phyloP scores from a whole-genome alignment of 2,329 filamentous ascomycete species.

The Ciborinia camelliae region DNA sequence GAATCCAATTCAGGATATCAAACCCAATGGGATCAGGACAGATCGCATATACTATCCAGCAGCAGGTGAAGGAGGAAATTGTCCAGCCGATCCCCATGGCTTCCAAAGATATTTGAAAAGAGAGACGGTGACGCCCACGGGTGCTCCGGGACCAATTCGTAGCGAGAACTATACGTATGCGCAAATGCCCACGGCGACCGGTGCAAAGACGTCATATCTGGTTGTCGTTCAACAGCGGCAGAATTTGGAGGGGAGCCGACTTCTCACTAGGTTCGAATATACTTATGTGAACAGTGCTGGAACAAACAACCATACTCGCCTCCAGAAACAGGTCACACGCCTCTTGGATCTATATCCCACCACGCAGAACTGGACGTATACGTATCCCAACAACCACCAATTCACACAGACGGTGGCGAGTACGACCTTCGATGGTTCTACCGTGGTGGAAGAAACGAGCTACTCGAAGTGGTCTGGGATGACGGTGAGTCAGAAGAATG shows the following conservation, averaged over 20 bases:
- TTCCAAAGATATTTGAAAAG: conserved; percentile 13
- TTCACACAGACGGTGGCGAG: neutral
- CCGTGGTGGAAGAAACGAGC: neutral
- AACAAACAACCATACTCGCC: conserved; percentile 5
- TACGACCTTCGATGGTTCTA: conserved; percentile 8
- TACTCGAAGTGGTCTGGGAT: conserved; percentile 12
- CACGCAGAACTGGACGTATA: conserved; percentile 7
- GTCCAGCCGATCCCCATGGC: conserved; percentile 11
- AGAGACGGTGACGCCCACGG: conserved; percentile 5
- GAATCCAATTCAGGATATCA: conserved; percentile 5
- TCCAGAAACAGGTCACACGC: conserved; percentile 3
- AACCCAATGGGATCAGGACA: conserved; percentile 3
- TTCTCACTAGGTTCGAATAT: conserved; percentile 1
- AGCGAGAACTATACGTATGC: conserved; percentile 9
- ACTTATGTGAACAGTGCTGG: conserved; percentile 6
- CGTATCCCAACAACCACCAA: neutral
- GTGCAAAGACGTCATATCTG: neutral
- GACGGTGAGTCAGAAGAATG: neutral
- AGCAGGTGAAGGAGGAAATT: neutral
- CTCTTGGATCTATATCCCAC: conserved; percentile 4
- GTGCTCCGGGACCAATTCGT: neutral
- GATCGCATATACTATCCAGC: conserved; percentile 12
- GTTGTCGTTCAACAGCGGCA: neutral
- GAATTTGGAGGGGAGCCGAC: neutral
- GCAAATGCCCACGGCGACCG: conserved; percentile 9